Evolutionary conservation across 352 stramenopile species (phyloP), one percentile per base, ranked within the genome.

Genomic region (Pythium phragmitis): DNA sequence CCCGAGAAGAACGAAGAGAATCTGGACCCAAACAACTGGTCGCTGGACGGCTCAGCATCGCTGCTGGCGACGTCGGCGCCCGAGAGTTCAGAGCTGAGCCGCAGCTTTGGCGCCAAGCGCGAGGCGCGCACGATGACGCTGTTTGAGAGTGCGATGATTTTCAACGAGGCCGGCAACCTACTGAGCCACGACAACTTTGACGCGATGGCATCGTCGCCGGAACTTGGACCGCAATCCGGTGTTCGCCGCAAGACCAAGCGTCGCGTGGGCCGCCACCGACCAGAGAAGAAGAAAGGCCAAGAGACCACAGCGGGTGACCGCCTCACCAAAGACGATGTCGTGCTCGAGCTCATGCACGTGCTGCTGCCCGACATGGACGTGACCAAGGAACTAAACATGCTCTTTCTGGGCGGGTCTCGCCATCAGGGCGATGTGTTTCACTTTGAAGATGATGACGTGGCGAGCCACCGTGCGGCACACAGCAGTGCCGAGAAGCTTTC

Each of bases 71-170:
- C 75, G 17, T 88, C 82, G 4, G 77, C 73, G n/a, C 81, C 81
- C 7, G 76, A 76, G 42, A 65, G 64, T 3, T 75, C 70, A 23
- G 12, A 39, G 8, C 23, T 72, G 47, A 75, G 53, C 39, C 62
- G 73, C 43, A 74, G 71, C 39, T 53, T 70, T 55, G 63, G 69
- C 60, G 60, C 68, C 59, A 77, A 79, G 62, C 78, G 78, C 8
- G 79, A 82, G 49, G 70, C 69, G 33, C 76, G 82, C 6, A 78
- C 73, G 6, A 85, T 94, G 72, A 94, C 85, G 47, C 75, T 94
- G 4, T 92, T 94, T 50, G 85, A 94, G 39, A 91, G 77, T 63
- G 85, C 85, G 8, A 71, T 76, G 33, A 81, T 94, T 65, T 92
- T 86, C 67, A 91, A 91, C 61, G 79, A 90, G 52, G 78, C 81